Base-by-base conservation (phyloP, 1,284 basidiomycete genomes). In the Melampsora abietis-canadensis region DNA sequence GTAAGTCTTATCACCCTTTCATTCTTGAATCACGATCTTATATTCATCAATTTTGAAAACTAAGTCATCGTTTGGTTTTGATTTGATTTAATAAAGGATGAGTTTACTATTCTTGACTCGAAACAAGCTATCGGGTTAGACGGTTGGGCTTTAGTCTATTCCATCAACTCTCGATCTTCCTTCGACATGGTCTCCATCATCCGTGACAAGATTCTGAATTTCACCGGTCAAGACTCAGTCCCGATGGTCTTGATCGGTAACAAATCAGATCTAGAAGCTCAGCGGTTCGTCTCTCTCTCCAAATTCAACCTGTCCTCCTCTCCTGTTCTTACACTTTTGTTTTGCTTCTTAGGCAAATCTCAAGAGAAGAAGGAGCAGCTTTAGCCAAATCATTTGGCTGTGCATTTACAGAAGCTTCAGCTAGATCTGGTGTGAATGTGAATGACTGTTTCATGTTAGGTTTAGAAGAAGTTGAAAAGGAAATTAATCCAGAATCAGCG, bases 91-190 rank as follows among this genome's bases (percentile, higher is more conserved):
- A 44, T 54, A 2, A 54, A 73, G 70, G 70, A 73, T 60, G 70
- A 73, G 54, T 73, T 73, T 34, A 66, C 69, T 1, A 73, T 73
- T 30, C 77, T 81, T 15, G 78, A 80, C 14, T 79, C 80, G 1
- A 78, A 79, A 48, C 80, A 81, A 61, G 80, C 80, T 37, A 79
- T 81, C 67, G 80, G 80, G 3, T 66, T 80, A 17, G 79, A 81
- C 69, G 80, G 80, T 19, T 73, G 70, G 70, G 70, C 70, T 4
- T 44, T 73, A n/a, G 63, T 73, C n/a, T 73, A 73, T 60, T 73
- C 70, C 1, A 73, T 73, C 21, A 66, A 66, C 37, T 73, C 70
- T 24, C 17, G 70, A 14, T 37, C 70, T 30, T 73, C 70, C 1
- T 73, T 73, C 54, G 70, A 73, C n/a, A 73, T 73, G 70, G 70